phyloP scores from a whole-genome alignment of 2,329 filamentous ascomycete species.

The Epichloe sibirici region DNA sequence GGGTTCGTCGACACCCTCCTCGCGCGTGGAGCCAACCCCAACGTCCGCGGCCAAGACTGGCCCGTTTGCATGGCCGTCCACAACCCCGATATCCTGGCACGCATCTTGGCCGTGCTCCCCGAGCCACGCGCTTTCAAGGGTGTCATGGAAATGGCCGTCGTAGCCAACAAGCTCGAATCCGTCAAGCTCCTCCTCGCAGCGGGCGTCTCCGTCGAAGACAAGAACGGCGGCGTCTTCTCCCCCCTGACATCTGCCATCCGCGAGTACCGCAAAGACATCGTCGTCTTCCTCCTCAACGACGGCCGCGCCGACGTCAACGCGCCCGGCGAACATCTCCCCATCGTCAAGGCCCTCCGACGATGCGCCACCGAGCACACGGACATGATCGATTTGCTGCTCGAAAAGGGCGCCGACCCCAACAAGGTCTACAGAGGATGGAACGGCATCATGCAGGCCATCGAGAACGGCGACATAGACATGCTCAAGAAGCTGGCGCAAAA shows the following conservation, averaged over 20 bases:
- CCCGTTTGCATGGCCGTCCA: conserved; percentile 57
- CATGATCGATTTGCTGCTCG: conserved; percentile 50
- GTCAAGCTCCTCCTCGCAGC: conserved; percentile 53
- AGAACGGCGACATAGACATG: conserved; percentile 46
- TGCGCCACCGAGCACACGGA: conserved; percentile 43
- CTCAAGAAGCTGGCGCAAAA: conserved; percentile 39
- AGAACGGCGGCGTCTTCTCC: conserved; percentile 61
- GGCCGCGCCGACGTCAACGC: conserved; percentile 52
- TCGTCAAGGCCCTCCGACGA: conserved; percentile 56
- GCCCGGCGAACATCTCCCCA: conserved; percentile 57
- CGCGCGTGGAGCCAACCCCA: conserved; percentile 46
- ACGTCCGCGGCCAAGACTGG: conserved; percentile 55
- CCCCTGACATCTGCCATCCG: conserved; percentile 56
- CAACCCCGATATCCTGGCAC: conserved; percentile 46
- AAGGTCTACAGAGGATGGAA: conserved; percentile 56
- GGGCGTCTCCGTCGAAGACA: conserved; percentile 57
- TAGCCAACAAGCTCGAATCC: conserved; percentile 53
- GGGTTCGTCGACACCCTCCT: conserved; percentile 50
- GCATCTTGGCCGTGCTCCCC: conserved; percentile 42
- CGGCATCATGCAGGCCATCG: conserved; percentile 51
- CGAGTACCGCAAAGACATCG: conserved; percentile 48
- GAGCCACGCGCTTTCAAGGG: conserved; percentile 53
- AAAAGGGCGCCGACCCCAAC: conserved; percentile 54
- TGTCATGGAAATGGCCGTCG: conserved; percentile 55
- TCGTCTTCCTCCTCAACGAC: conserved; percentile 47